A percentile compares a stretch with the other conserved stretches of the same genome.
phyloP scores from a whole-genome alignment of 495 filamentous ascomycete genomes.

The Aspergillus baeticus region DNA sequence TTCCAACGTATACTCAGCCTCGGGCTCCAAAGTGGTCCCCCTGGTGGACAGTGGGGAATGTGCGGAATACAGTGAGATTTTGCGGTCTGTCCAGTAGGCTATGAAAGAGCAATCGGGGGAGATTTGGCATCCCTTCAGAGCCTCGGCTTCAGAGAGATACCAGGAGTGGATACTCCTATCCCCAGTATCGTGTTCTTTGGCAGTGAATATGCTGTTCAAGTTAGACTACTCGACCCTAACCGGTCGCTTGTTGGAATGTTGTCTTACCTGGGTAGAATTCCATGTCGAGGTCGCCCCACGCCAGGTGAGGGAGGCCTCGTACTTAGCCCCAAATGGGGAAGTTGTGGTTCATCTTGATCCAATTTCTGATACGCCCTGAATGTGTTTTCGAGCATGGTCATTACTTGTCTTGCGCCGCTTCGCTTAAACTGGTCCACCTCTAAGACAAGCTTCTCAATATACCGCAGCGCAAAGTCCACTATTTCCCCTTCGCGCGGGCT shows the following conservation, averaged over 20 bases:
- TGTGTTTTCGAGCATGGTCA: background rate
- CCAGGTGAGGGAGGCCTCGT: no score
- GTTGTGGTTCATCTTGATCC: no score
- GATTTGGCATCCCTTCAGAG: conserved; percentile 3
- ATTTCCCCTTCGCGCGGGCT: background rate
- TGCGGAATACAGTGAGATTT: background rate
- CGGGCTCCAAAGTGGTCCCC: background rate
- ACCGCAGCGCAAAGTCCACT: background rate
- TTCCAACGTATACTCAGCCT: background rate
- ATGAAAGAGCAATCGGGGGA: background rate
- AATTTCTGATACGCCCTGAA: background rate
- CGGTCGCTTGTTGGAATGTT: background rate
- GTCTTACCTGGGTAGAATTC: background rate
- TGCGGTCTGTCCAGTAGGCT: conserved; percentile 3
- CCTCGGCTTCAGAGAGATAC: background rate
- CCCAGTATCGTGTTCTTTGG: background rate
- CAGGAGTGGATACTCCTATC: background rate
- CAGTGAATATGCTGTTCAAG: background rate
- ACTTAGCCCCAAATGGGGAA: no score
- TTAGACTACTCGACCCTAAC: background rate
- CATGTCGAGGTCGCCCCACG: no score
- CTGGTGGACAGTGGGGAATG: background rate
- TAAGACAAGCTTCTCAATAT: background rate
- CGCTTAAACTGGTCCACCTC: background rate
- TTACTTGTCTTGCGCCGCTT: background rate